Conservation (phyloP, 768 basidiomycete genomes). For the Dacryopinax spathularia region DNA sequence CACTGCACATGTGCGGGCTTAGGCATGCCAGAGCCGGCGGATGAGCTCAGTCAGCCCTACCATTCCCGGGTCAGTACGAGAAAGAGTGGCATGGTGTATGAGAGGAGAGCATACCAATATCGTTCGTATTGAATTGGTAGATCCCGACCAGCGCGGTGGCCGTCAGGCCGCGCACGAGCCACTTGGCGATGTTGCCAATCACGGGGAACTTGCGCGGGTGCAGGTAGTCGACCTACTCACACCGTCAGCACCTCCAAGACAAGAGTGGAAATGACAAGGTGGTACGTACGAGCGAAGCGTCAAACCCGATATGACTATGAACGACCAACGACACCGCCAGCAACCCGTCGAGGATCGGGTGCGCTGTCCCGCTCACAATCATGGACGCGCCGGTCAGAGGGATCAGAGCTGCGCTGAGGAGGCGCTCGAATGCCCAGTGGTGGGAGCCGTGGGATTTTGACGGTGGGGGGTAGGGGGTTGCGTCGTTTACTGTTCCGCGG, state of each 20-base stretch:
- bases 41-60: conserved; percentile 77
- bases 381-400: conserved; percentile 81
- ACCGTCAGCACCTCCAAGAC: not conserved
- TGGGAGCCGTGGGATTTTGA: conserved; percentile 76
- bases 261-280: not conserved
- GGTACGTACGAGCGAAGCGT: conserved; percentile 6
- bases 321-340: conserved; percentile 77
- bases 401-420: conserved; percentile 73
- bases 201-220: conserved; percentile 89
- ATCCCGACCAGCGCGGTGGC: conserved; percentile 74
- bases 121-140: conserved; percentile 97
- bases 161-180: conserved; percentile 65
- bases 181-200: conserved; percentile 51
- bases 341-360: conserved; percentile 81
- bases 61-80: not conserved
- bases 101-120: conserved; percentile 52
- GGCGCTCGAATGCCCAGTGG: conserved; percentile 86
- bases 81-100: not conserved
- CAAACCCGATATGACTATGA: conserved; percentile 89
- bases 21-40: conserved; percentile 70
- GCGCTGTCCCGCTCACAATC: conserved; percentile 54
- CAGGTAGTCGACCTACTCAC: conserved; percentile 72
- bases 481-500: conserved; percentile 89
- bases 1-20: conserved; percentile 10
- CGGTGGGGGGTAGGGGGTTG: conserved; percentile 73